Percentiles rank a stretch among this genome's conserved stretches.
Conservation (phyloP, 2,329 filamentous ascomycete genomes). For the Colletotrichum kahawae region DNA sequence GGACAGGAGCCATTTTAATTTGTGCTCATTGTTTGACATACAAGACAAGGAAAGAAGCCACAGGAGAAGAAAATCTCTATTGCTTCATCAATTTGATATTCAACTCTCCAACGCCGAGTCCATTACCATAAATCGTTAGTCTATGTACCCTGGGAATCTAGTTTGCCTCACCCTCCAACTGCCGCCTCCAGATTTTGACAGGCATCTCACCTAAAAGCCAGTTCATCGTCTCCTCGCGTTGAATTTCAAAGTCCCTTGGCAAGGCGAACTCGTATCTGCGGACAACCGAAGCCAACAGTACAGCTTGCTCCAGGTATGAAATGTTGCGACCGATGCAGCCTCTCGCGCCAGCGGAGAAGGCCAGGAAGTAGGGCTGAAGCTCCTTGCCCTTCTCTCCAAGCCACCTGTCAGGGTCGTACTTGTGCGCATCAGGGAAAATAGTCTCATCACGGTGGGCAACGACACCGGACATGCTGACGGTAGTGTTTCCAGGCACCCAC, state of each 20-base stretch:
- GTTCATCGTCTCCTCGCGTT: slow-evolving; percentile 13
- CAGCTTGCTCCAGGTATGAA: slow-evolving; percentile 49
- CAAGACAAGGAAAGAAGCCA: neutral
- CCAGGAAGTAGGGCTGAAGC: slow-evolving; percentile 41
- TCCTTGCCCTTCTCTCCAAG: slow-evolving; percentile 42
- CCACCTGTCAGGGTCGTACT: slow-evolving; percentile 38
- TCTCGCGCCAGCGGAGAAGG: slow-evolving; percentile 35
- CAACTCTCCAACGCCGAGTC: neutral
- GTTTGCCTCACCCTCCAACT: neutral
- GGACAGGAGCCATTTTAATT: neutral
- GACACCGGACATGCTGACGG: slow-evolving; percentile 45
- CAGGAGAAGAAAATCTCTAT: neutral
- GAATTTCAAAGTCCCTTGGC: slow-evolving; percentile 9
- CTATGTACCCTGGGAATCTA: neutral
- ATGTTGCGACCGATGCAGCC: slow-evolving; percentile 36
- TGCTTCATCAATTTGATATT: neutral
- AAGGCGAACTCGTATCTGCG: slow-evolving; percentile 46
- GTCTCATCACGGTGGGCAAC: slow-evolving; percentile 10
- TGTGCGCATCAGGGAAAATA: slow-evolving; percentile 8
- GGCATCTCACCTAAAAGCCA: slow-evolving; percentile 17
- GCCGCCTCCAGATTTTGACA: slow-evolving; percentile 8
- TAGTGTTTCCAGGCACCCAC: slow-evolving; percentile 47
- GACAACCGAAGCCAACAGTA: slow-evolving; percentile 46
- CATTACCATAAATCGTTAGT: neutral
- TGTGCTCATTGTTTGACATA: neutral